Base-by-base conservation (phyloP, 495 filamentous ascomycete species). In the Talaromyces stipitatus region DNA sequence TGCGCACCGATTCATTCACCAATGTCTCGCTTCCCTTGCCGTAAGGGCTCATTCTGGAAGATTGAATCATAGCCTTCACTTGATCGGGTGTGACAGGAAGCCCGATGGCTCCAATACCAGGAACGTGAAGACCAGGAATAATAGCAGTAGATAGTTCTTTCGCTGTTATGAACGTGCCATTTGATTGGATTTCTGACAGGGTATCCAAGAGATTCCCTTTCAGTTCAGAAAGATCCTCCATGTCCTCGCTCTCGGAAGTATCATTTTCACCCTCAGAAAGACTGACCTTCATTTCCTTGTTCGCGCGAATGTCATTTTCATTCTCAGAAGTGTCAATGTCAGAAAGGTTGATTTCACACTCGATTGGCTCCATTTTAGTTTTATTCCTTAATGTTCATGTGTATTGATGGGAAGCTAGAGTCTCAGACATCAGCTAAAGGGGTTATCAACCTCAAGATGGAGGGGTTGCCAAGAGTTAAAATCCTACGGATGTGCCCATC, bases 1-100 rank as follows among this genome's bases (percentile, higher is more conserved):
- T 80, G 8, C 79, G 64, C 0, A 81, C 73, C 29, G 66, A 60
- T 0, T 60, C 70, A 54, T 83, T 74, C 12, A 83, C 69, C 23
- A 80, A 54, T 0, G 72, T 81, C 57, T 77, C 61, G 48, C 48
- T 66, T 27, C 71, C 76, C 52, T 73, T 72, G 14, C 74, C 78
- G 43, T 70, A 78, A 20, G 80, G 76, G 2, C 71, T 68, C 58
- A 73, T 69, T 54, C 74, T 71, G 47, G 73, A 71, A 30, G 64
- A 64, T 24, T 57, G 57, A 57, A 72, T 70, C 45, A 82, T 63
- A 16, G 64, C 65, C 18, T 63, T 61, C 2, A 77, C 81, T 33
- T 76, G 67, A 1, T 61, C 59, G 6, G 66, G 62, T 20, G 66
- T 63, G 18, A 82, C 61, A 8, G 81, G 81, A 14, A 78, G 60